These are phyloP conservation scores for Dendrobium huoshanense DNA, from an alignment of 106 monocot species.

Conservation along the genomic window DNA sequence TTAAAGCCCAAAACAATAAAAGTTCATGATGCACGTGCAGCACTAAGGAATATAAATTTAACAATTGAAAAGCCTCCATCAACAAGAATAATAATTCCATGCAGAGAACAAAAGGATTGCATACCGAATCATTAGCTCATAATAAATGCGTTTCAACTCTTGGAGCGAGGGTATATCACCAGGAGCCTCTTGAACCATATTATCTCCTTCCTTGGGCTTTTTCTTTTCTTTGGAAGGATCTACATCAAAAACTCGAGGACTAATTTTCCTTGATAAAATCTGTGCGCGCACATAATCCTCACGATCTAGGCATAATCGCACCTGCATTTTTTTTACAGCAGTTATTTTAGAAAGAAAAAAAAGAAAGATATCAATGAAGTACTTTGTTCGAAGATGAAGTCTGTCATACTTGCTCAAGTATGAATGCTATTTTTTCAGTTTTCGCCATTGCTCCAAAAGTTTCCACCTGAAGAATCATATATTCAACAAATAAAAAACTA, in stretches of 20 bases:
- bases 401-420: constrained; percentile 83
- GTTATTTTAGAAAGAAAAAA: neutral
- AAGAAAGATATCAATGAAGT: neutral
- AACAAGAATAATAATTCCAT: neutral
- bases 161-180: constrained; percentile 85
- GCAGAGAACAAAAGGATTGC: neutral
- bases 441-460: constrained; percentile 99
- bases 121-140: constrained; percentile 95
- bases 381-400: neutral
- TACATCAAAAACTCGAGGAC: constrained; percentile 73
- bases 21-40: neutral
- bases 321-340: constrained; percentile 29
- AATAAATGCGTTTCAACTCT: constrained; percentile 90
- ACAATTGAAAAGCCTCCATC: neutral
- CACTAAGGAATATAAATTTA: neutral
- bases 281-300: constrained; percentile 93
- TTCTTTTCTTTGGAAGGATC: constrained; percentile 85
- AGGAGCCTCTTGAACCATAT: constrained; percentile 82
- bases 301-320: constrained; percentile 89
- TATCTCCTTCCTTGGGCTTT: constrained; percentile 96
- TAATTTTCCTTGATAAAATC: constrained; percentile 92
- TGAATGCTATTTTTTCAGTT: constrained; percentile 98
- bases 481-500: neutral
- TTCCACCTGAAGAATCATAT: constrained; percentile 59
- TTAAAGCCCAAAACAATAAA: neutral